Evolutionary conservation across 768 basidiomycete genomes (phyloP), one percentile per base, ranked within the genome.

Genomic region (Gautieria morchelliformis): DNA sequence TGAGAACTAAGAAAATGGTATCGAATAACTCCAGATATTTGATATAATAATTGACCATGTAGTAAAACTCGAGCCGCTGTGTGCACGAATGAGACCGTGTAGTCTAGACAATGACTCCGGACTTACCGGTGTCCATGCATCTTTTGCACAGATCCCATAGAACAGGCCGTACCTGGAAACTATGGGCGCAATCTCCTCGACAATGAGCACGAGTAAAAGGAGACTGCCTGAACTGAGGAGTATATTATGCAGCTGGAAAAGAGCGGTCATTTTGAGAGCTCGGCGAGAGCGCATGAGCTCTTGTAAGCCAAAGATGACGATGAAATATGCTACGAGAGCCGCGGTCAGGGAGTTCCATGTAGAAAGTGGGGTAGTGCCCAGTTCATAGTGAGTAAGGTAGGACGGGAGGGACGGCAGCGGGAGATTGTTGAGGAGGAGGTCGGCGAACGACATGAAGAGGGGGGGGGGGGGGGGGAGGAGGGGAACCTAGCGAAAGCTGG

Each of bases 21-120:
- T 98, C 96, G 61, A 95, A 70, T 59, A 98, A 82, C 73, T 99
- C 96, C 62, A 96, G 74, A 71, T 97, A 98, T 70, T 97, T 97
- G 82, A 96, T 91, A 73, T 86, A n/a, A n/a, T n/a, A n/a, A n/a
- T n/a, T n/a, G n/a, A n/a, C n/a, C n/a, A n/a, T n/a, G n/a, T n/a
- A n/a, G n/a, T n/a, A n/a, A n/a, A n/a, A n/a, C n/a, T n/a, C n/a
- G n/a, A n/a, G n/a, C n/a, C n/a, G n/a, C n/a, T n/a, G n/a, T n/a
- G n/a, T n/a, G n/a, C n/a, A n/a, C n/a, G n/a, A n/a, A n/a, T n/a
- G n/a, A n/a, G n/a, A 93, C 78, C 78, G 98, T 93, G 76, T 99
- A 98, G 76, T 90, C n/a, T n/a, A n/a, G n/a, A n/a, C n/a, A n/a
- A n/a, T n/a, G n/a, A n/a, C n/a, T n/a, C n/a, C n/a, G n/a, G n/a